Base-by-base conservation (phyloP, 768 basidiomycete species). In the Kwoniella botswanensis region DNA sequence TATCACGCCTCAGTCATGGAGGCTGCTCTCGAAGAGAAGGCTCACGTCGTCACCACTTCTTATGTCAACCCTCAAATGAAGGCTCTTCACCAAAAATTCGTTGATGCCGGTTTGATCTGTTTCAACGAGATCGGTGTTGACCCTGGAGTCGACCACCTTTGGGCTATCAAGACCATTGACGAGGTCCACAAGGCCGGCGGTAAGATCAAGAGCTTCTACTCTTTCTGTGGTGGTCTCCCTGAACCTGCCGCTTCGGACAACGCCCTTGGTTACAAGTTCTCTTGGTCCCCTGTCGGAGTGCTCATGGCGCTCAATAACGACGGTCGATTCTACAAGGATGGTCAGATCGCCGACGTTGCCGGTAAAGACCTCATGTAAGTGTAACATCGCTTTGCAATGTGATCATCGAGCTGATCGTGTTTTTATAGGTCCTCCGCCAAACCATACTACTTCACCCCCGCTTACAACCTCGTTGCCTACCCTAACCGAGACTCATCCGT, bases 221-320 rank as follows among this genome's bases (percentile, higher is more conserved):
- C 93, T 0, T 97, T 93, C 88, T 98, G 96, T 74, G 94, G 95
- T 81, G 96, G 68, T 69, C 91, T 98, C 59, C 94, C 95, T 59
- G 93, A 94, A 65, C 78, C 78, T 52, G 70, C 74, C 68, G 91
- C 91, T 80, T 89, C 93, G 4, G 90, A 90, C 79, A 99, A 98
- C 86, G 94, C 97, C 2, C 90, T 98, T 67, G 96, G 96, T 12
- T 99, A 98, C 89, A 98, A 98, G 84, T 98, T 99, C 86, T 97
- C 94, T 46, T 98, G 97, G 97, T 96, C 94, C 7, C 92, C 94
- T 9, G 91, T 94, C 22, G 96, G 95, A 63, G 94, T 95, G 55
- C 90, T 99, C 66, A 91, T 98, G 75, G 96, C 97, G 2, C 88
- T 98, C 63, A 88, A 94, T 77, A 98, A 98, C 86, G 86, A 88